These are phyloP conservation scores for Suillus cothurnatus DNA, from an alignment of 768 basidiomycete species.

Conservation along the genomic window DNA sequence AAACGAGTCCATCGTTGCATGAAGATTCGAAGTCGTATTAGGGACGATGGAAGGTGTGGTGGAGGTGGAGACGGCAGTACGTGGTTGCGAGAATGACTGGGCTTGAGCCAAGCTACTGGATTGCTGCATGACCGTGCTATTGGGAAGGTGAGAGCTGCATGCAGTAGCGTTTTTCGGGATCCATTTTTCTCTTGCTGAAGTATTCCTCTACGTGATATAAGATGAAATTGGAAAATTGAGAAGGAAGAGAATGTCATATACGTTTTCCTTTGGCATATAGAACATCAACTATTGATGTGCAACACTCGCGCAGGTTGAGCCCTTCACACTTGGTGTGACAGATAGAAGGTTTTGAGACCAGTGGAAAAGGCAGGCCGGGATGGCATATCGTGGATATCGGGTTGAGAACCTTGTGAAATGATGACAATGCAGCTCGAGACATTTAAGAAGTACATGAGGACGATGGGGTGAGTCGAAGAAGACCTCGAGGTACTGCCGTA, in stretches of 20 bases:
- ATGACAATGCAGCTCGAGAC: no score
- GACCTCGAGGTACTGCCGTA: no score
- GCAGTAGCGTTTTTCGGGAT: background rate
- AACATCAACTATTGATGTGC: background rate
- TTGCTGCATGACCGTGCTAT: background rate
- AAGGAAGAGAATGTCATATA: background rate
- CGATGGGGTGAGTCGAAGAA: no score
- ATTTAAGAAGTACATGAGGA: no score
- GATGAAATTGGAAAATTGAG: background rate
- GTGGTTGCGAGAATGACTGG: background rate
- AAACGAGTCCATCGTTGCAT: no score
- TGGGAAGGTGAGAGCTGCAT: background rate
- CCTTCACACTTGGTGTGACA: background rate
- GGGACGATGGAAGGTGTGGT: background rate
- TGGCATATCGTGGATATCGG: no score
- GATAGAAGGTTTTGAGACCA: background rate
- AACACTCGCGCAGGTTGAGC: background rate
- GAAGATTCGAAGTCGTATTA: no score
- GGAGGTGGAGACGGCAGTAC: background rate
- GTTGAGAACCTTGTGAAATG: no score
- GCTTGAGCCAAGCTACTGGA: background rate
- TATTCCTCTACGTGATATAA: background rate
- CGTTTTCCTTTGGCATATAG: background rate
- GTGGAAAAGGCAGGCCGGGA: background rate
- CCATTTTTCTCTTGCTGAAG: background rate